These are phyloP conservation scores for Turnera subulata DNA, from an alignment of 345 rosid genomes.

Conservation along the genomic window DNA sequence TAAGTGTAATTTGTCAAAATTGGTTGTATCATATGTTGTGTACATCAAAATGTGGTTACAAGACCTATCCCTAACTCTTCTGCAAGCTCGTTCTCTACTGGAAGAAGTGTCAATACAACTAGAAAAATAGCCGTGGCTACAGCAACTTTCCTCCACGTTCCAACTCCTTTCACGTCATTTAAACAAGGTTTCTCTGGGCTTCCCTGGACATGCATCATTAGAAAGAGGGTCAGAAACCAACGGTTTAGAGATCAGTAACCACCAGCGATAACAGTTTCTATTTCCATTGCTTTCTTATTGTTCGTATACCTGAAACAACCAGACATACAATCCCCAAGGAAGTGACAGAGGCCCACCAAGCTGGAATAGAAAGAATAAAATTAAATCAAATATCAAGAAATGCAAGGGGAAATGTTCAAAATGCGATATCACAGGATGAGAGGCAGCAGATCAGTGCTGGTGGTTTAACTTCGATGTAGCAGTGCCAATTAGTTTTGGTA, in stretches of 20 bases:
- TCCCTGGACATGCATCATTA: slow-evolving; percentile 41
- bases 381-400: no score
- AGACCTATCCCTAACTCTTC: slow-evolving; percentile 96
- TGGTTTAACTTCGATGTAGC: no score
- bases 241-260: no score
- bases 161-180: slow-evolving; percentile 88
- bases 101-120: slow-evolving; percentile 71
- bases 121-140: slow-evolving; percentile 51
- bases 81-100: slow-evolving; percentile 90
- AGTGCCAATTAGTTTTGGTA: no score
- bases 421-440: no score
- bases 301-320: slow-evolving; percentile 78
- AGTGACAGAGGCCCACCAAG: slow-evolving; percentile 90
- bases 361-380: slow-evolving; percentile 27
- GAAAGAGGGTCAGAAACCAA: neutral
- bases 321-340: slow-evolving; percentile 91
- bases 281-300: neutral
- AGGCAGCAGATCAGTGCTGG: no score
- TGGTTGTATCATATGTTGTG: slow-evolving; percentile 9
- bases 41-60: slow-evolving; percentile 55
- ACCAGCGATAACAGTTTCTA: neutral
- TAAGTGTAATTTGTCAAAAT: slow-evolving; percentile 13
- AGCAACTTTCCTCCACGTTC: slow-evolving; percentile 78
- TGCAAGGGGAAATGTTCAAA: no score
- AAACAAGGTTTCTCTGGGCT: slow-evolving; percentile 87